Evolutionary conservation across 2,329 filamentous ascomycete genomes (phyloP).

Genomic region (Ophiostoma angusticollis): DNA sequence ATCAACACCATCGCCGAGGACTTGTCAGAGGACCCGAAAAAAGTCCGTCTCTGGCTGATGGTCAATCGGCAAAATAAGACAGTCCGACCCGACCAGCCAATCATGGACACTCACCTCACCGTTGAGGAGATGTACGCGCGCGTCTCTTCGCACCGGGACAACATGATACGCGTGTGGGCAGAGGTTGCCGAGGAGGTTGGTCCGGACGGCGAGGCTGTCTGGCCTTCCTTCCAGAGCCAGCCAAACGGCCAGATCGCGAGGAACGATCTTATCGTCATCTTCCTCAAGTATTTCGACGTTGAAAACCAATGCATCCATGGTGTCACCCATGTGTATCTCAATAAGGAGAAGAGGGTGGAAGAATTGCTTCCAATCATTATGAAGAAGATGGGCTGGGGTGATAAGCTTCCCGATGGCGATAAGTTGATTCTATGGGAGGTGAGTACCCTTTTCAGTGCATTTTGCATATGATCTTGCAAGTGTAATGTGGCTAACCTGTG

Average conservation of each 20-base stretch:
- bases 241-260: conserved; percentile 43
- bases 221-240: conserved; percentile 51
- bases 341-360: conserved; percentile 73
- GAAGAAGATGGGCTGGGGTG: conserved; percentile 75
- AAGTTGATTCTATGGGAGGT: conserved; percentile 66
- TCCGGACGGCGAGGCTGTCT: conserved; percentile 55
- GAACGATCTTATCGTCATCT: conserved; percentile 62
- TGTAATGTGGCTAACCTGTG: too few species aligned
- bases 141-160: conserved; percentile 47
- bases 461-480: not conserved
- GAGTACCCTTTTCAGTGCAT: conserved; percentile 9
- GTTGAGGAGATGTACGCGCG: conserved; percentile 54
- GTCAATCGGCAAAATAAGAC: conserved; percentile 98
- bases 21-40: conserved; percentile 51
- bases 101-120: conserved; percentile 64
- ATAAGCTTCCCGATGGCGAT: conserved; percentile 52
- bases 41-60: conserved; percentile 86
- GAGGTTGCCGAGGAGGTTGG: conserved; percentile 60
- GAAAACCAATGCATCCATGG: conserved; percentile 64
- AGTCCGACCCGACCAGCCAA: conserved; percentile 74
- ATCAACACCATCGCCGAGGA: conserved; percentile 58
- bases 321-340: conserved; percentile 74
- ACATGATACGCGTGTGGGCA: conserved; percentile 74
- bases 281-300: conserved; percentile 84
- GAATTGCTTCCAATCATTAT: conserved; percentile 69